These are phyloP conservation scores for Sporothrix curviconia DNA, from an alignment of 2,329 filamentous ascomycete genomes.

Conservation along the genomic window DNA sequence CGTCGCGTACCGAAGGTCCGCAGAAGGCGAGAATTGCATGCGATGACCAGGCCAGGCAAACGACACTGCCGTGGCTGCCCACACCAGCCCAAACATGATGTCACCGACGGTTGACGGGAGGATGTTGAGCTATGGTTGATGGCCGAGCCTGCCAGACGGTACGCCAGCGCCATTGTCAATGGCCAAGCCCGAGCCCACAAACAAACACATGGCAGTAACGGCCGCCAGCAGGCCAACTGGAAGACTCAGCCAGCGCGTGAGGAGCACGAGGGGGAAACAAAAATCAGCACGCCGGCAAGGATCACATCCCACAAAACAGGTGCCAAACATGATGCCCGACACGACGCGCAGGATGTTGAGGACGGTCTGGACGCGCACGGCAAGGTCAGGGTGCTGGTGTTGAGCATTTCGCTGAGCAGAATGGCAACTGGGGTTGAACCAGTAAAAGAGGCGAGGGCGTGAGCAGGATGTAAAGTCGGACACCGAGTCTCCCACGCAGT, in stretches of 20 bases:
- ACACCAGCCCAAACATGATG: constrained; percentile 83
- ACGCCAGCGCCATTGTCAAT: constrained; percentile 80
- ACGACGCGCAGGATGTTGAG: constrained; percentile 67
- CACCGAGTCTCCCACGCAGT: constrained; percentile 76
- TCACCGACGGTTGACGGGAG: constrained; percentile 59
- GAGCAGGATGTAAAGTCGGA: constrained; percentile 72
- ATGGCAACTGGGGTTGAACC: constrained; percentile 89
- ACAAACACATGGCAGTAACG: constrained; percentile 57
- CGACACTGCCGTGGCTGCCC: constrained; percentile 64
- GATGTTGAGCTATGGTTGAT: constrained; percentile 73
- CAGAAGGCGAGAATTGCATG: constrained; percentile 72
- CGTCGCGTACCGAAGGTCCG: constrained; percentile 48
- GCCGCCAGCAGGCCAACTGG: constrained; percentile 63
- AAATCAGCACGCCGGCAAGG: constrained; percentile 66
- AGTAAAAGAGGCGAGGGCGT: constrained; percentile 63
- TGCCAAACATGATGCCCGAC: constrained; percentile 81
- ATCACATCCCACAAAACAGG: constrained; percentile 69
- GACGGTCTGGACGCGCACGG: constrained; percentile 67
- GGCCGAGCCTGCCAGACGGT: constrained; percentile 66
- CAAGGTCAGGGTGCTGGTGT: constrained; percentile 76
- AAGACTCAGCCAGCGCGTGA: constrained; percentile 54
- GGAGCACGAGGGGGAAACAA: constrained; percentile 53
- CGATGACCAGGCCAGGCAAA: constrained; percentile 68
- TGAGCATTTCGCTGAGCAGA: constrained; percentile 69
- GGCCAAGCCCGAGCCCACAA: constrained; percentile 65